phyloP scores from a whole-genome alignment of 2,329 filamentous ascomycete genomes.

The Penicillium olsonii region DNA sequence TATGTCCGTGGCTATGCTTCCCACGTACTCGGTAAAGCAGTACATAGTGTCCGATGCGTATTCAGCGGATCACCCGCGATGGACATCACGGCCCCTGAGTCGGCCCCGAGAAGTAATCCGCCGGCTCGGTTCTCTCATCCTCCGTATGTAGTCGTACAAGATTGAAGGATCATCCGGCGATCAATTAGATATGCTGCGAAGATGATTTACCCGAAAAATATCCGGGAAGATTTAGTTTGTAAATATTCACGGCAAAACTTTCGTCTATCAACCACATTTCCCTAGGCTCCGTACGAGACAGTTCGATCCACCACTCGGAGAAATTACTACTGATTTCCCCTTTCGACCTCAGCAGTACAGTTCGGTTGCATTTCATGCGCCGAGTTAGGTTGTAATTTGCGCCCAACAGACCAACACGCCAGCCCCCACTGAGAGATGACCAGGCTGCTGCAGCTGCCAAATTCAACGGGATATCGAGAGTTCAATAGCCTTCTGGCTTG shows the following conservation, averaged over 20 bases:
- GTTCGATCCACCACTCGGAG: no score
- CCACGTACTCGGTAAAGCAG: background rate
- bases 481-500: no score
- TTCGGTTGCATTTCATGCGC: background rate
- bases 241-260: background rate
- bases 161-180: background rate
- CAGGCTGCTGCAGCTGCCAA: background rate
- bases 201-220: background rate
- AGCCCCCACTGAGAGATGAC: background rate
- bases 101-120: background rate
- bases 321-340: no score
- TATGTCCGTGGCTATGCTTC: background rate
- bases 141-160: no score
- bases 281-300: no score
- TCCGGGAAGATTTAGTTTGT: background rate
- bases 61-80: background rate
- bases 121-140: no score
- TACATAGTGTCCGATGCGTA: background rate
- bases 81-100: background rate
- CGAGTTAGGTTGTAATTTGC: background rate
- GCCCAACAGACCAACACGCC: background rate
- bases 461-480: no score
- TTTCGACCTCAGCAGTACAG: no score
- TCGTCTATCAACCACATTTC: background rate
- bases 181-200: background rate